Evolutionary conservation across 2,329 filamentous ascomycete genomes (phyloP).

Genomic region (Xylariales sp.): DNA sequence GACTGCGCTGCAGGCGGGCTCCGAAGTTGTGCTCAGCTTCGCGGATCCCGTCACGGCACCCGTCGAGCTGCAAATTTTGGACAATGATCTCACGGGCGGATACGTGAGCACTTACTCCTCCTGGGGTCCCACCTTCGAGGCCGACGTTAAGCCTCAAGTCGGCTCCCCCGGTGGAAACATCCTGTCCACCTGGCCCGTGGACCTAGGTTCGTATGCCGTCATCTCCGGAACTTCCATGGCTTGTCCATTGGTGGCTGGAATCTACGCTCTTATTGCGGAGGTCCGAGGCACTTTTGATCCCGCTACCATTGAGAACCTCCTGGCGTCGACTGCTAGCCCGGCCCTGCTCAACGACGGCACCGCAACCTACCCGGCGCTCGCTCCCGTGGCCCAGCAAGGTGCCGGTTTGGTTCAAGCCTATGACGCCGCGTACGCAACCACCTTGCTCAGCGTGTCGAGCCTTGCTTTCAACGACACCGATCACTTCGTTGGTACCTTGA

Average conservation of each 20-base stretch:
- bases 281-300: slow-evolving; percentile 48
- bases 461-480: slow-evolving; percentile 62
- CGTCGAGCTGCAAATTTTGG: slow-evolving; percentile 7
- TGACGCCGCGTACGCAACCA: slow-evolving; percentile 51
- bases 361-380: slow-evolving; percentile 32
- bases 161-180: slow-evolving; percentile 54
- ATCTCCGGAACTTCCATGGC: slow-evolving; percentile 59
- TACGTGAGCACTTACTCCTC: slow-evolving; percentile 48
- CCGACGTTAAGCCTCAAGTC: slow-evolving; percentile 52
- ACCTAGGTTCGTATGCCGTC: slow-evolving; percentile 43
- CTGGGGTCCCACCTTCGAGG: slow-evolving; percentile 59
- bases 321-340: slow-evolving; percentile 45
- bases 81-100: slow-evolving; percentile 43
- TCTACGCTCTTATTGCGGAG: slow-evolving; percentile 49
- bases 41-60: slow-evolving; percentile 31
- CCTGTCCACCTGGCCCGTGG: slow-evolving; percentile 50
- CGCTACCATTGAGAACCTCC: slow-evolving; percentile 41
- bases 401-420: slow-evolving; percentile 56
- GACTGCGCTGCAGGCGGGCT: slow-evolving; percentile 34
- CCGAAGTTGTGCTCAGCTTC: slow-evolving; percentile 40
- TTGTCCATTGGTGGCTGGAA: slow-evolving; percentile 49
- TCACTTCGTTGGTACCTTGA: slow-evolving; percentile 42
- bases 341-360: slow-evolving; percentile 42
- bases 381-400: slow-evolving; percentile 57
- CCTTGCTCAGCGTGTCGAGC: slow-evolving; percentile 49